These are phyloP conservation scores for Scleroderma bovista DNA, from an alignment of 768 basidiomycete species.

Conservation along the genomic window DNA sequence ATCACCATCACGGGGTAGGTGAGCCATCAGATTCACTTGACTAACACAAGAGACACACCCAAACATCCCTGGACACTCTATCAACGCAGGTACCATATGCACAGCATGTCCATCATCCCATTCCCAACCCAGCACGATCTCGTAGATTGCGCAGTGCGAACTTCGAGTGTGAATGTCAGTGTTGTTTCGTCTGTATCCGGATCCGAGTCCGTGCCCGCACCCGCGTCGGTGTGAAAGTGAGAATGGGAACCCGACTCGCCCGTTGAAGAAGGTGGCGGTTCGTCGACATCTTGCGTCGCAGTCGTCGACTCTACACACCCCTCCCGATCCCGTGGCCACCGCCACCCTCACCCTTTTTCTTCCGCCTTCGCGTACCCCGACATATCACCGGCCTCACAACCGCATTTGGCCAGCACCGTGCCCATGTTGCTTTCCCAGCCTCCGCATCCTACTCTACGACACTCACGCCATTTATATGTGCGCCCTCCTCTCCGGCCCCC, in stretches of 20 bases:
- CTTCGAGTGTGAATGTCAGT: constrained; percentile 70
- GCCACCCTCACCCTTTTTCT: constrained; percentile 11
- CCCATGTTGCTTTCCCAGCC: constrained; percentile 43
- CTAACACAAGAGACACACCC: constrained; percentile 39
- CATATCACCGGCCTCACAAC: constrained; percentile 42
- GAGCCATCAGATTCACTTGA: not conserved
- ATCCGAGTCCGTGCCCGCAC: constrained; percentile 17
- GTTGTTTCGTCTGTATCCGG: constrained; percentile 19
- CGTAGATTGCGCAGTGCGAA: constrained; percentile 74
- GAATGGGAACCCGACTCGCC: not conserved
- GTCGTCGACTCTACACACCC: constrained; percentile 9
- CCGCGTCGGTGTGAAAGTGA: constrained; percentile 5
- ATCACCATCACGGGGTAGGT: not conserved
- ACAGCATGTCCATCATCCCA: constrained; percentile 93
- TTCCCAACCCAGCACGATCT: constrained; percentile 90
- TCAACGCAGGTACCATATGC: constrained; percentile 66
- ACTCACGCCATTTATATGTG: not conserved
- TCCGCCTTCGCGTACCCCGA: constrained; percentile 15
- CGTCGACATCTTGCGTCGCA: constrained; percentile 3
- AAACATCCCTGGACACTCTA: constrained; percentile 52
- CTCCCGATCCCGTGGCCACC: constrained; percentile 1
- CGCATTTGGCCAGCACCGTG: constrained; percentile 48
- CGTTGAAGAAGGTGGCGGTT: constrained; percentile 5
- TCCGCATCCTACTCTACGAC: not conserved
- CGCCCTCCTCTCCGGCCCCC: constrained; percentile 44